A percentile compares a stretch with the other conserved stretches of the same genome.
Conservation (phyloP, 495 filamentous ascomycete genomes). For the Trichoderma parareesei region DNA sequence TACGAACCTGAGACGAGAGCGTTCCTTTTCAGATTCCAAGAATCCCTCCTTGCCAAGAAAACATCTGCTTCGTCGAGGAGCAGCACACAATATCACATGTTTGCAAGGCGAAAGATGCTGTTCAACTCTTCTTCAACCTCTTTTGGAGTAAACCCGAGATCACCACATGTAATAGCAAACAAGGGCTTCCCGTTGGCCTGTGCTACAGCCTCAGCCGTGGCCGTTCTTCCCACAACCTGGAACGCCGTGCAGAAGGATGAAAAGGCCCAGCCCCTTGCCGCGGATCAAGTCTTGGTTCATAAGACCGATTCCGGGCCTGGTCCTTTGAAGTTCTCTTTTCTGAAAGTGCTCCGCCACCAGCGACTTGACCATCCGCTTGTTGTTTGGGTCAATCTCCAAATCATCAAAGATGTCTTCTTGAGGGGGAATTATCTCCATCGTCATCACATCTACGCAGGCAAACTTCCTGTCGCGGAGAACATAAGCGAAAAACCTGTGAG, state of each 20-base stretch:
- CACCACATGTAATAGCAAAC: conserved; percentile 36
- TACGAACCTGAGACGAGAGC: neutral
- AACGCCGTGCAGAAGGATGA: conserved; percentile 42
- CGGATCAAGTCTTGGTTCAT: conserved; percentile 37
- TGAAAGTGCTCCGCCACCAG: too few species aligned
- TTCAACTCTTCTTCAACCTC: conserved; percentile 15
- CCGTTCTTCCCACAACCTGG: conserved; percentile 47
- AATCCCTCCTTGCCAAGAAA: neutral
- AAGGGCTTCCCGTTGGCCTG: conserved; percentile 34
- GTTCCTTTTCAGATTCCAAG: neutral
- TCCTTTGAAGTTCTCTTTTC: too few species aligned
- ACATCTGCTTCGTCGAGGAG: neutral
- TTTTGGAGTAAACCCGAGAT: conserved; percentile 32
- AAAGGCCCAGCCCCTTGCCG: conserved; percentile 44
- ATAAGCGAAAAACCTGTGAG: too few species aligned
- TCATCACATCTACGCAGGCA: too few species aligned
- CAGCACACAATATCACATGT: neutral
- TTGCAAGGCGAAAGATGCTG: neutral
- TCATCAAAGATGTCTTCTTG: too few species aligned
- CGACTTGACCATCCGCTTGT: too few species aligned
- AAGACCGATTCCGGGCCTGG: too few species aligned
- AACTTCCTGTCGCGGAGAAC: too few species aligned
- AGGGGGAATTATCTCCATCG: too few species aligned
- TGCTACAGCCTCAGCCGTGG: conserved; percentile 39
- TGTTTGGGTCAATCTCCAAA: too few species aligned